A percentile compares a stretch with the other conserved stretches of the same genome.
phyloP scores from a whole-genome alignment of 2,329 filamentous ascomycete species.

The Epichloe brachyelytri region DNA sequence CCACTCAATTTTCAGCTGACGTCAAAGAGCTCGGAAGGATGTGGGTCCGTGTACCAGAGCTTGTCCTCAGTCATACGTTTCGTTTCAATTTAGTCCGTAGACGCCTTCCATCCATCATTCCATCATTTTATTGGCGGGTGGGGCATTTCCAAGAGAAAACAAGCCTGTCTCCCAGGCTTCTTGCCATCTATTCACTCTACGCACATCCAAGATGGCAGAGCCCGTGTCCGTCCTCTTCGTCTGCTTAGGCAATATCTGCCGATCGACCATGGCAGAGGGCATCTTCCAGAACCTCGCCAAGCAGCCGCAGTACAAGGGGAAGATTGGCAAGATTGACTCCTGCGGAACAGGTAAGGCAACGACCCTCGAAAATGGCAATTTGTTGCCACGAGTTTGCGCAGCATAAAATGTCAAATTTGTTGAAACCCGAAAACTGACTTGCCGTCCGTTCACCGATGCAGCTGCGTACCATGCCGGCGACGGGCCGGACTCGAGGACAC shows the following conservation, averaged over 20 bases:
- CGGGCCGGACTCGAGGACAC: slow-evolving; percentile 68
- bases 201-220: slow-evolving; percentile 21
- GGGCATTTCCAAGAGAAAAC: neutral
- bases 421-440: neutral
- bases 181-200: neutral
- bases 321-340: slow-evolving; percentile 63
- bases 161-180: neutral
- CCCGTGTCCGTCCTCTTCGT: slow-evolving; percentile 75
- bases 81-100: no score
- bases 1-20: no score
- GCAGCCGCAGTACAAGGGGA: slow-evolving; percentile 43
- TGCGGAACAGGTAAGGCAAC: slow-evolving; percentile 57
- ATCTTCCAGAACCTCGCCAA: slow-evolving; percentile 65
- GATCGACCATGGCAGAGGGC: slow-evolving; percentile 90
- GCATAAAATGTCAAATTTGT: neutral
- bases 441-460: slow-evolving; percentile 12
- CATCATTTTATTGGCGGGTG: neutral
- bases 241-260: slow-evolving; percentile 92
- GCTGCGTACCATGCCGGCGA: slow-evolving; percentile 74
- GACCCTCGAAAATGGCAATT: neutral
- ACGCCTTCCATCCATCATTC: neutral
- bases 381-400: neutral
- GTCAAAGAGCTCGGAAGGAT: no score
- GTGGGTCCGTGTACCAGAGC: no score
- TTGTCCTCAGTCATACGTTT: no score